Percentiles rank a stretch among this genome's conserved stretches.
Conservation (phyloP, 169 alveolate species). For the Babesia bigemina region DNA sequence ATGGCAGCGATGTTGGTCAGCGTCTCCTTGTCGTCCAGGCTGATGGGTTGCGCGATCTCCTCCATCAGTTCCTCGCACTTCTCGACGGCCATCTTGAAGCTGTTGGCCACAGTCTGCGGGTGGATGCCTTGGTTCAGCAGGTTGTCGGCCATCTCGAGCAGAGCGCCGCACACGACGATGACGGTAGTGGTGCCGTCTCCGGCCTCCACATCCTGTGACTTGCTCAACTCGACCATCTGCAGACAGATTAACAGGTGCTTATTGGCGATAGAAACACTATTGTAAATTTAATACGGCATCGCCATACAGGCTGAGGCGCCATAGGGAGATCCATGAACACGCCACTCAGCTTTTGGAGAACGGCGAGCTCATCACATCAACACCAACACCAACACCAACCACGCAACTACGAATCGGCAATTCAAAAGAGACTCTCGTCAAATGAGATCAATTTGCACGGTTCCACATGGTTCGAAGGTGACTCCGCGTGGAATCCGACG, state of each 20-base stretch:
- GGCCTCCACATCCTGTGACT: constrained; percentile 99
- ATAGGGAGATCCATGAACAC: constrained; percentile 2
- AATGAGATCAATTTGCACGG: no score
- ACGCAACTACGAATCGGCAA: no score
- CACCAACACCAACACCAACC: no score
- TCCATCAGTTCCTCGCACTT: constrained; percentile 89
- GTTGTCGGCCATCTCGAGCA: constrained; percentile 92
- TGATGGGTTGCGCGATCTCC: constrained; percentile 91
- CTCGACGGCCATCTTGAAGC: constrained; percentile 89
- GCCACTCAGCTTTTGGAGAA: no score
- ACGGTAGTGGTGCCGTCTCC: constrained; percentile 99
- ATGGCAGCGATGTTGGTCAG: constrained; percentile 94
- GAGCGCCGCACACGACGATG: constrained; percentile 98
- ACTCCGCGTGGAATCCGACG: no score
- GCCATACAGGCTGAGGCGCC: background rate
- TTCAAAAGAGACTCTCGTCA: no score
- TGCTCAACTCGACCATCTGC: constrained; percentile 94
- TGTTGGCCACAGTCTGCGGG: constrained; percentile 96
- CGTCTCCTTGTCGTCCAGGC: constrained; percentile 91
- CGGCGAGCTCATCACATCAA: no score
- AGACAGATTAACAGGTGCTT: background rate
- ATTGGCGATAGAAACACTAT: background rate
- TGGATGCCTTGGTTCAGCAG: constrained; percentile 95
- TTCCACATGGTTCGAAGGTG: no score
- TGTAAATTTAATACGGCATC: background rate